These are phyloP conservation scores for Sporothrix brunneoviolacea DNA, from an alignment of 2,329 filamentous ascomycete species.

Conservation along the genomic window DNA sequence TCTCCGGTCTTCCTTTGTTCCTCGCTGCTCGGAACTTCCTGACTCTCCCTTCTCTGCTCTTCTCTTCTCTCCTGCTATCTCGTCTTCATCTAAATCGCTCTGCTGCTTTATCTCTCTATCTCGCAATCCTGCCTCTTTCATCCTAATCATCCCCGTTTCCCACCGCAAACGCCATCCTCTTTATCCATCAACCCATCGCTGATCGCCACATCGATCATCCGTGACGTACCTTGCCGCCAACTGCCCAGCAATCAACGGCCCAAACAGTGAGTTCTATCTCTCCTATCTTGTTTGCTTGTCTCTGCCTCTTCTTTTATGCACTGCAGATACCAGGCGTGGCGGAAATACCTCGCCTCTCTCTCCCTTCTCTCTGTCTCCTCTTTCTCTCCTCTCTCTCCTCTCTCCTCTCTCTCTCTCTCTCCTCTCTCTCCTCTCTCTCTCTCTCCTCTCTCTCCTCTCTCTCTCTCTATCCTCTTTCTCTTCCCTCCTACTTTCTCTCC, in stretches of 20 bases:
- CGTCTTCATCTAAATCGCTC: neutral
- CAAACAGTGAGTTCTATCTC: neutral
- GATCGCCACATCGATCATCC: neutral
- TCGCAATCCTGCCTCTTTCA: neutral
- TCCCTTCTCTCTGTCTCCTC: no score
- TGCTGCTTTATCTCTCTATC: neutral
- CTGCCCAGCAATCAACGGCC: no score
- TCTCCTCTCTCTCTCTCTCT: neutral
- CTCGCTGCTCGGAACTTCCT: neutral
- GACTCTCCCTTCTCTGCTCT: neutral
- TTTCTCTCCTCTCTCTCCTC: neutral
- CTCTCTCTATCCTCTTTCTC: neutral
- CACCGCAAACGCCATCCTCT: neutral
- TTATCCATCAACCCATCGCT: slow-evolving; percentile 2
- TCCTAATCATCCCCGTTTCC: neutral
- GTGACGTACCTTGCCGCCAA: neutral
- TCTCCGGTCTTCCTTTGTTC: slow-evolving; percentile 1
- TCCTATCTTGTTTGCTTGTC: neutral
- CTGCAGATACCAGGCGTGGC: neutral
- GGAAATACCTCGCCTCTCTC: neutral
- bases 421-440: no score
- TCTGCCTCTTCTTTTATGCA: neutral
- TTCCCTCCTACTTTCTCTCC: neutral
- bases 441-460: neutral
- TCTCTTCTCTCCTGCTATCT: neutral